Evolutionary conservation across 2,329 filamentous ascomycete genomes (phyloP).

Genomic region (Ceratocystis variospora): DNA sequence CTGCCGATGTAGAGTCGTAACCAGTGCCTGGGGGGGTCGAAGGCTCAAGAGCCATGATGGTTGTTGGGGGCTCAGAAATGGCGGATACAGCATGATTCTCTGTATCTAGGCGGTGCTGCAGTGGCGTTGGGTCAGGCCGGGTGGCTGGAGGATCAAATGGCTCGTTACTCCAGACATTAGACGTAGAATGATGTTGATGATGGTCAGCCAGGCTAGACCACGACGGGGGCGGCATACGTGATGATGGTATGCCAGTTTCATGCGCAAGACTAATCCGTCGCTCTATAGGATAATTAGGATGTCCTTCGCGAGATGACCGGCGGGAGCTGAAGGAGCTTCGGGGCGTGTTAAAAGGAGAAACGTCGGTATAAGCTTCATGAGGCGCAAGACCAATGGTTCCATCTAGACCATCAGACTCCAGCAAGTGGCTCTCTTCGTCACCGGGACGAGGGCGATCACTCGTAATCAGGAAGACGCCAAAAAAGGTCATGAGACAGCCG

Average conservation of each 20-base stretch:
- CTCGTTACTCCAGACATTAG: conserved; percentile 7
- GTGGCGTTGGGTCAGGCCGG: conserved; percentile 7
- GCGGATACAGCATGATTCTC: conserved; percentile 22
- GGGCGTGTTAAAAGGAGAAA: conserved; percentile 15
- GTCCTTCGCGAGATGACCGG: conserved; percentile 29
- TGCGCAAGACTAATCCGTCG: conserved; percentile 29
- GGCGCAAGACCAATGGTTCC: conserved; percentile 47
- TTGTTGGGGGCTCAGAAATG: conserved; percentile 25
- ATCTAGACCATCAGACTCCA: conserved; percentile 46
- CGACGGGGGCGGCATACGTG: conserved; percentile 23
- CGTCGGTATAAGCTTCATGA: conserved; percentile 25
- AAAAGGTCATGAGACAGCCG: conserved; percentile 83
- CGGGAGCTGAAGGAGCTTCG: conserved; percentile 27
- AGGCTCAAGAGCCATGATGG: conserved; percentile 20
- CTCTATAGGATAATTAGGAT: conserved; percentile 31
- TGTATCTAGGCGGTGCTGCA: conserved; percentile 21
- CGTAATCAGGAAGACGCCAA: conserved; percentile 94
- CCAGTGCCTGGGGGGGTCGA: conserved; percentile 12
- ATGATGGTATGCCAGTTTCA: conserved; percentile 28
- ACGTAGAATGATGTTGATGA: not conserved
- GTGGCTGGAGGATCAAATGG: conserved; percentile 26
- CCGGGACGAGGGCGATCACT: conserved; percentile 54
- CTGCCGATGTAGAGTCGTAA: conserved; percentile 18
- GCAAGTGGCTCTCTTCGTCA: conserved; percentile 39
- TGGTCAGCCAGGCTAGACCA: not conserved